These are phyloP conservation scores for Imleria badia DNA, from an alignment of 768 basidiomycete genomes.

Conservation along the genomic window DNA sequence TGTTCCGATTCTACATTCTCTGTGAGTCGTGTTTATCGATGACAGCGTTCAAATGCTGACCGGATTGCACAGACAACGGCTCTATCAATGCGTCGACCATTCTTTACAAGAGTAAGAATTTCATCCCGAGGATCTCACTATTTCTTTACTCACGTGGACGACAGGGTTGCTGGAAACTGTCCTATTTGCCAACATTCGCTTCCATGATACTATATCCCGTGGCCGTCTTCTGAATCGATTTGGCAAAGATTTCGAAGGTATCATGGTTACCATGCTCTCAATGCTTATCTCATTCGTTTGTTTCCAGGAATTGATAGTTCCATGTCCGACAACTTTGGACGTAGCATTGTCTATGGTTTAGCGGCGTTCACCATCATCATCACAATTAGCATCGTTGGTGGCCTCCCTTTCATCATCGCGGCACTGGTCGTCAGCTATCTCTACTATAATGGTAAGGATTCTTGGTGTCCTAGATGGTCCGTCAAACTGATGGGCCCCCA, in stretches of 20 bases:
- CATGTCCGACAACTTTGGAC: conserved; percentile 83
- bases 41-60: conserved; percentile 1
- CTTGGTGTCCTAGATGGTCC: background rate
- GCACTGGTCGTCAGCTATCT: conserved; percentile 53
- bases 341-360: conserved; percentile 70
- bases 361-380: conserved; percentile 69
- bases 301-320: conserved; percentile 72
- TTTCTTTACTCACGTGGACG: conserved; percentile 12
- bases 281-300: conserved; percentile 10
- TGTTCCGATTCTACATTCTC: conserved; percentile 67
- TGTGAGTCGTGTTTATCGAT: conserved; percentile 44
- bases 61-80: conserved; percentile 51
- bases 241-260: conserved; percentile 87
- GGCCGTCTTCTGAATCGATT: conserved; percentile 82
- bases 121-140: background rate
- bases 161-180: conserved; percentile 69
- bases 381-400: conserved; percentile 78
- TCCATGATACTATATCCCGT: conserved; percentile 89
- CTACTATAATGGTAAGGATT: conserved; percentile 66
- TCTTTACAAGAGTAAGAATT: conserved; percentile 63
- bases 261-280: background rate
- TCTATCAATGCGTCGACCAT: conserved; percentile 80
- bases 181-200: conserved; percentile 84
- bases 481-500: conserved; percentile 14
- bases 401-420: conserved; percentile 67